phyloP scores from a whole-genome alignment of 306 rosid species.

The Oxytropis ochrocephala region DNA sequence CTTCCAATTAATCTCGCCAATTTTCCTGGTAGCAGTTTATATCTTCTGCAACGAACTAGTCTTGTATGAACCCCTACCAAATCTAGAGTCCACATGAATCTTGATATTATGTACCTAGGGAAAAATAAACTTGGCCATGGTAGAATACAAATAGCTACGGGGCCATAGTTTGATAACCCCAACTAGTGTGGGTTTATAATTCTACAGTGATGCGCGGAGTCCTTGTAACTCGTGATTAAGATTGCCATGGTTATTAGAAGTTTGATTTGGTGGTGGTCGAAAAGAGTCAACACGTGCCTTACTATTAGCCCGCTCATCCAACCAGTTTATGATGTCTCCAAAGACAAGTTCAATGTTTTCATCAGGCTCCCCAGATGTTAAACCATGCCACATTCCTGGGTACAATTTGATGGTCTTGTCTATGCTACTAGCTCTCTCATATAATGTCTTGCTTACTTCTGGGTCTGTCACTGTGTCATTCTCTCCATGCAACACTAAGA shows the following conservation, averaged over 20 bases:
- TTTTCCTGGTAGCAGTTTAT: neutral
- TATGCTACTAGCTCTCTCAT: conserved; percentile 53
- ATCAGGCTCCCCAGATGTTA: conserved; percentile 77
- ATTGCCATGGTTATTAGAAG: neutral
- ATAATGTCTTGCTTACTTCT: conserved; percentile 61
- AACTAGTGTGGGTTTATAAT: neutral
- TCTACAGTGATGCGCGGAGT: conserved; percentile 39
- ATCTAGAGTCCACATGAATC: neutral
- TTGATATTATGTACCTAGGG: neutral
- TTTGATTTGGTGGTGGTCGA: neutral
- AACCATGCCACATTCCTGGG: conserved; percentile 86
- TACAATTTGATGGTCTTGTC: conserved; percentile 82
- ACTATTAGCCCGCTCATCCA: conserved; percentile 31
- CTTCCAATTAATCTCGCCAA: neutral
- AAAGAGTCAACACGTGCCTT: neutral
- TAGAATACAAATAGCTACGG: neutral
- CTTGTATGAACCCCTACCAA: neutral
- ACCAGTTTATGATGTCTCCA: conserved; percentile 63
- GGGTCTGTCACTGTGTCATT: conserved; percentile 92
- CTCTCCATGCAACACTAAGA: conserved; percentile 81
- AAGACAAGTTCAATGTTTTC: conserved; percentile 60
- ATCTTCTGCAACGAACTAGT: neutral
- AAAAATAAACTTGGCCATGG: neutral
- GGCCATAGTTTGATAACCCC: neutral
- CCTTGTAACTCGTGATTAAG: conserved; percentile 43